Base-by-base conservation (phyloP, 441 rosid genomes). In the Corymbia calophylla region DNA sequence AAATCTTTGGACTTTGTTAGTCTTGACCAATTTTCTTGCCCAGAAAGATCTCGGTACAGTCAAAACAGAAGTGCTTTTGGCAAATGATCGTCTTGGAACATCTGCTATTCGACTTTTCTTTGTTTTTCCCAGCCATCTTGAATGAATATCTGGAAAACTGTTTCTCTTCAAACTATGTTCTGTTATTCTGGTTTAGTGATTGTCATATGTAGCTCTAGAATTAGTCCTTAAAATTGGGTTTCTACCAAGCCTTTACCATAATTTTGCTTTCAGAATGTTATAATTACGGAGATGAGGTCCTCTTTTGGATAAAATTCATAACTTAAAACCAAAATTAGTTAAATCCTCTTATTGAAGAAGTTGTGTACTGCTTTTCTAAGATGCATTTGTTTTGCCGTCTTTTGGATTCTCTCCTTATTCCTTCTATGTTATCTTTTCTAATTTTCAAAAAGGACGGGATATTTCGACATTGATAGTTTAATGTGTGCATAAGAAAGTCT, bases 31-130 rank as follows among this genome's bases (percentile, higher is more conserved):
- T 66, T 66, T 66, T 66, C 6, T 66, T 66, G 23, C 77, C 23
- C 0, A 31, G 32, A 66, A 66, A 31, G 3, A 66, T 66, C 23
- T 66, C 3, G 9, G 6, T 31, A 0, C 0, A 66, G 44, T 66
- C 77, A 31, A 58, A 66, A 66, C 44, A 31, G 77, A 66, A 66
- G 23, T 17, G 44, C 23, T 31, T 66, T 5, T 35, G 3, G 73
- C 23, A 66, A 66, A 31, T n/a, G 39, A 66, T 66, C 3, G 73
- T 66, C 31, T 66, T 10, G 1, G 31, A 66, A 66, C 39, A 8
- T 66, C 21, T 5, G 39, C 12, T 15, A 66, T 66, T 16, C 39
- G 3, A 66, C 39, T 16, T 66, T 31, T 66, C 39, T 66, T 66
- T 58, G 6, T 66, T 8, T 66, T 66, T 66, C n/a, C 73, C 73